Percentiles rank a stretch among this genome's conserved stretches.
Conservation (phyloP, 305 asterid species). For the Solanum hybrid region DNA sequence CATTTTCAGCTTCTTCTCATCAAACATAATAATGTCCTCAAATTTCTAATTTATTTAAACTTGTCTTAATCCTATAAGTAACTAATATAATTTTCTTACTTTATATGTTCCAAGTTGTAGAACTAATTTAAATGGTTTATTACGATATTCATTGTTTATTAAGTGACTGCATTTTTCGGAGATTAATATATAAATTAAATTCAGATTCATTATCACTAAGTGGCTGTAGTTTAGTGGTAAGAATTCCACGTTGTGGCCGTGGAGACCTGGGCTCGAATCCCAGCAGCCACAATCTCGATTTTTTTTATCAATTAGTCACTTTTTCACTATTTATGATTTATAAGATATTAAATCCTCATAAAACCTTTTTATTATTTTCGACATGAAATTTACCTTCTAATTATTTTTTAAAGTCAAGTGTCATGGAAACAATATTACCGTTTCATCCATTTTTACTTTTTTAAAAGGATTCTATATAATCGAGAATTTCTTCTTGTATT, state of each 20-base stretch:
- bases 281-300: neutral
- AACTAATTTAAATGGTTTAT: neutral
- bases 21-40: neutral
- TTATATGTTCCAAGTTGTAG: neutral
- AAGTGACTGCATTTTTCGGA: neutral
- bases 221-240: neutral
- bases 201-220: neutral
- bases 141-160: neutral
- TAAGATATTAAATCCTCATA: neutral
- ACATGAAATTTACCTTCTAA: neutral
- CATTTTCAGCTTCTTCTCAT: neutral
- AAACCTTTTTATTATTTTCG: neutral
- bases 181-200: fast-evolving
- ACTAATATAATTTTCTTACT: neutral
- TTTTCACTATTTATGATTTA: neutral
- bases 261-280: neutral
- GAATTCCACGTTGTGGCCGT: neutral
- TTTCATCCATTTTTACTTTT: neutral
- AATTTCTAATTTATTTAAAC: neutral
- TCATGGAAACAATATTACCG: neutral
- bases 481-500: neutral
- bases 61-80: neutral
- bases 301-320: neutral
- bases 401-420: neutral
- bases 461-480: neutral